These are phyloP conservation scores for Hygrocybe punicea DNA, from an alignment of 768 basidiomycete species.

Conservation along the genomic window DNA sequence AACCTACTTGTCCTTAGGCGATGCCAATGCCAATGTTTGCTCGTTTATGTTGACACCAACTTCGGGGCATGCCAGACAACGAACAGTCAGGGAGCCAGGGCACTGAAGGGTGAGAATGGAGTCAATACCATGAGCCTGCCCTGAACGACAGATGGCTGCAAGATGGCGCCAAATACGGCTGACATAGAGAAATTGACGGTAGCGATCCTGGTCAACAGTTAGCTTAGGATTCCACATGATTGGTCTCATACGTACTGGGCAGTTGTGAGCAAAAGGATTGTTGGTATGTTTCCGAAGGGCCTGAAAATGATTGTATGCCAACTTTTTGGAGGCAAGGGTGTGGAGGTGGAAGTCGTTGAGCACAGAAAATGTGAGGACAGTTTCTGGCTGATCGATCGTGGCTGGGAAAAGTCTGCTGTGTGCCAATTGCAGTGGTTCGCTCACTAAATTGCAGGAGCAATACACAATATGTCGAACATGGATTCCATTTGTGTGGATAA, in stretches of 20 bases:
- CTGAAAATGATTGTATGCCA: constrained; percentile 27
- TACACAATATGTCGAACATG: neutral
- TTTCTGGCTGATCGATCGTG: constrained; percentile 9
- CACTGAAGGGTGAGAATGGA: constrained; percentile 8
- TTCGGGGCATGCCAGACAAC: constrained; percentile 29
- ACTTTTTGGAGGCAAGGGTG: constrained; percentile 30
- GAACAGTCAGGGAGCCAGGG: constrained; percentile 13
- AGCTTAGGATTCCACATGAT: neutral
- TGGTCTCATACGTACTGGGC: constrained; percentile 17
- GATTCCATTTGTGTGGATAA: neutral
- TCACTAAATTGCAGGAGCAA: neutral
- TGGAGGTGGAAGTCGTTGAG: constrained; percentile 30
- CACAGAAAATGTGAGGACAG: constrained; percentile 12
- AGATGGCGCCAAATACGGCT: constrained; percentile 25
- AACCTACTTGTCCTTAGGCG: constrained; percentile 15
- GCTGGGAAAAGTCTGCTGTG: constrained; percentile 14
- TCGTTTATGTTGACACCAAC: constrained; percentile 26
- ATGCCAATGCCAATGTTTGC: constrained; percentile 13
- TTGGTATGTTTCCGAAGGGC: constrained; percentile 21
- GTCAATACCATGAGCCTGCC: constrained; percentile 22
- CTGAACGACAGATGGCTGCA: constrained; percentile 13
- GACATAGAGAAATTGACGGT: constrained; percentile 19
- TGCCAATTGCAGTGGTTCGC: constrained; percentile 3
- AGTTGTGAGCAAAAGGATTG: constrained; percentile 19
- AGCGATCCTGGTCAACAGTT: constrained; percentile 16